These are phyloP conservation scores for Wallacemonas sp. DNA, from an alignment of 208 protist genomes.

Conservation along the genomic window DNA sequence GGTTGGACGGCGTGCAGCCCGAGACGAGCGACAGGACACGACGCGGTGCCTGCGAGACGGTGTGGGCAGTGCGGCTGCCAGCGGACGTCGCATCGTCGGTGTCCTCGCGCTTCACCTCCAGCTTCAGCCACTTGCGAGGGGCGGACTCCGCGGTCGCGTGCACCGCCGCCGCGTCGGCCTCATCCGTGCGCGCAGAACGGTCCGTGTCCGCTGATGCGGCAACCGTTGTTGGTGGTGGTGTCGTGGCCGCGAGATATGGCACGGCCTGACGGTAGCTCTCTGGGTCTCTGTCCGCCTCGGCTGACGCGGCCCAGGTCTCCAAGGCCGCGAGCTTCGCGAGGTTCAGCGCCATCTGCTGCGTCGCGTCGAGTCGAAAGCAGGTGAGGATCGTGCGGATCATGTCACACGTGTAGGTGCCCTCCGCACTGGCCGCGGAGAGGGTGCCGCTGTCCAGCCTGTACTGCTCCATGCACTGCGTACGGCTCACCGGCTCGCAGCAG, in stretches of 20 bases:
- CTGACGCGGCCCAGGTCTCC: conserved; percentile 27
- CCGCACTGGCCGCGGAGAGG: conserved; percentile 78
- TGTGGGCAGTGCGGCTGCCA: neutral
- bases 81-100: neutral
- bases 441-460: conserved; percentile 80
- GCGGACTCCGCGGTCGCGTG: too few relatives aligned
- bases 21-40: conserved; percentile 10
- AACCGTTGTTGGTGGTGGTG: neutral
- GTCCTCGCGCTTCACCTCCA: conserved; percentile 16
- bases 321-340: conserved; percentile 48
- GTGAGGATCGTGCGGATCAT: conserved; percentile 85
- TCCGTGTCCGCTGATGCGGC: neutral
- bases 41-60: neutral
- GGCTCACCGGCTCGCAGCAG: conserved; percentile 89
- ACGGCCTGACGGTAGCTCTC: conserved; percentile 23
- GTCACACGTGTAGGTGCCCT: conserved; percentile 82
- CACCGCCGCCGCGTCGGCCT: too few relatives aligned
- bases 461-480: conserved; percentile 79
- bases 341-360: conserved; percentile 61
- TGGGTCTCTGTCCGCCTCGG: conserved; percentile 22
- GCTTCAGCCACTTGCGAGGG: conserved; percentile 10
- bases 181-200: too few relatives aligned
- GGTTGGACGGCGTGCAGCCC: neutral
- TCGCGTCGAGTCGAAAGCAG: conserved; percentile 68
- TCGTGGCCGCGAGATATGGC: neutral